phyloP scores from a whole-genome alignment of 352 stramenopile genomes.

The Phytophthora pistaciae region DNA sequence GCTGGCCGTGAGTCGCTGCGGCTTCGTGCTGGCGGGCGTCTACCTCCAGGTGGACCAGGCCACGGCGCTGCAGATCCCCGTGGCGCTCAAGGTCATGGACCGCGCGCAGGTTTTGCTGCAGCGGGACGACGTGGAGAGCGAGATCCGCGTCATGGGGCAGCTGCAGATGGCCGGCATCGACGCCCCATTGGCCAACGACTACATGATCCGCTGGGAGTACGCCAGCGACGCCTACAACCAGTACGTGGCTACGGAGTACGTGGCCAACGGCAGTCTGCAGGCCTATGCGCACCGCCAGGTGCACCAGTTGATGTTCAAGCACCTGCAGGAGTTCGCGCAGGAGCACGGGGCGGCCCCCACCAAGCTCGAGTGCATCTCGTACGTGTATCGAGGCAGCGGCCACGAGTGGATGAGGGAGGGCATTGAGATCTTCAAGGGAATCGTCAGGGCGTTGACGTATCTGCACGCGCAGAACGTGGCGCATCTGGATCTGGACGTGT shows the following conservation, averaged over 20 bases:
- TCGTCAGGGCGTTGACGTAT: constrained; percentile 80
- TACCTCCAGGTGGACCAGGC: constrained; percentile 71
- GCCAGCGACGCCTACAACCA: constrained; percentile 74
- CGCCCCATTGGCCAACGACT: constrained; percentile 66
- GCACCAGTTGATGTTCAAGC: constrained; percentile 69
- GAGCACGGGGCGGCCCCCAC: constrained; percentile 65
- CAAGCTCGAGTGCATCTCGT: constrained; percentile 84
- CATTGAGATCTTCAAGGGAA: constrained; percentile 70
- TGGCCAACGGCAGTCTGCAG: constrained; percentile 82
- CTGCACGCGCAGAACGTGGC: constrained; percentile 81
- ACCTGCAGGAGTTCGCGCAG: constrained; percentile 76
- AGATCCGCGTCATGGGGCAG: constrained; percentile 83
- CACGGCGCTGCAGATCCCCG: constrained; percentile 57
- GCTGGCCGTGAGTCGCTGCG: constrained; percentile 80
- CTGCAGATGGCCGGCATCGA: constrained; percentile 83
- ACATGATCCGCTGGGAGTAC: constrained; percentile 87
- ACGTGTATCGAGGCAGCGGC: constrained; percentile 75
- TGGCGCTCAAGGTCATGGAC: constrained; percentile 89
- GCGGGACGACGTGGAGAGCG: constrained; percentile 83
- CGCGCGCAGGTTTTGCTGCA: constrained; percentile 71
- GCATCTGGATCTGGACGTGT: constrained; percentile 87
- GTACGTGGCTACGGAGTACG: constrained; percentile 86
- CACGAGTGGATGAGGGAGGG: constrained; percentile 85
- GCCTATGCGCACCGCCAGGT: constrained; percentile 79
- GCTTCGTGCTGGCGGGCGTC: constrained; percentile 79